Base-by-base conservation (phyloP, 257 asterid species). In the Scutellaria barbata region DNA sequence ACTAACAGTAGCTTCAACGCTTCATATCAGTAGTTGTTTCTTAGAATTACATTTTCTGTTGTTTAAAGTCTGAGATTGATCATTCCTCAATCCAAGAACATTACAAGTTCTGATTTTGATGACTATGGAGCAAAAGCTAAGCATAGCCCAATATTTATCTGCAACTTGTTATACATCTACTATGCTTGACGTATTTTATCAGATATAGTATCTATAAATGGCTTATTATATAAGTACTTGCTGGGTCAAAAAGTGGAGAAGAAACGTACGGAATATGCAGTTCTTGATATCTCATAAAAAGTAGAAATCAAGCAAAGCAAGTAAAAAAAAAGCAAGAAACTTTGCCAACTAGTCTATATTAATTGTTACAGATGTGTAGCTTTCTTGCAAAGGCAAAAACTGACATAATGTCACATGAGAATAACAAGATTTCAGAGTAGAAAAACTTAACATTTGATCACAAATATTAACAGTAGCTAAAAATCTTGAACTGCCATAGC, bases 271-370 rank as follows among this genome's bases (percentile, higher is more conserved):
- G 73, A 62, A 41, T 13, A 55, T 53, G 30, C 9, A 54, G 50
- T 63, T 56, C 55, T 47, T 41, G 30, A 43, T 46, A 30, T 40
- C 14, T 67, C 61, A 48, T 35, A 54, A 70, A 69, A 43, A 80
- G 75, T 85, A 57, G 81, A 71, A 81, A 63, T 63, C 79, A 87
- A 82, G 74, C 72, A 85, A 60, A 25, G 16, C 9, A 83, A 80
- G 84, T 55, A 18, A 63, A 20, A 18, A 63, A 20, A 62, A 42
- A 11, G n/a, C 46, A 61, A 22, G 46, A 30, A 72, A 60, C 76
- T 59, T 48, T 80, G 57, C 64, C 66, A 71, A 17, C 48, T 11
- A 47, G 66, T 73, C 57, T 51, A 45, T 40, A 71, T 66, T 74
- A 58, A 68, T 67, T 68, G 46, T 43, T 41, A 48, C 68, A 67